Evolutionary conservation across 768 basidiomycete genomes (phyloP).

Genomic region (Amanita rubescens): DNA sequence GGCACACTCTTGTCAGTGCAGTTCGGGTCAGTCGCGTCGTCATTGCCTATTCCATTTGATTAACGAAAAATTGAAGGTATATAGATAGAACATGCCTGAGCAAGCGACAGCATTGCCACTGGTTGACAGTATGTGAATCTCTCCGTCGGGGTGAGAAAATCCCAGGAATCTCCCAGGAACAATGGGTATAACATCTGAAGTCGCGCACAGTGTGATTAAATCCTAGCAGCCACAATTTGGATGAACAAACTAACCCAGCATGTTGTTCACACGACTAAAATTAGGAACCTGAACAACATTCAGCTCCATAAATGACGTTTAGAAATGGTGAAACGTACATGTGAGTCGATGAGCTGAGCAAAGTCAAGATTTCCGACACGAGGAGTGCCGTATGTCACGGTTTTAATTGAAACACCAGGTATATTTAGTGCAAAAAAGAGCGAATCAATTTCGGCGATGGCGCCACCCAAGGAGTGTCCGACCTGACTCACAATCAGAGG

Average conservation of each 20-base stretch:
- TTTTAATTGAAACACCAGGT: constrained; percentile 31
- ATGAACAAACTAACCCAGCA: constrained; percentile 19
- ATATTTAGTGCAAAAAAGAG: constrained; percentile 41
- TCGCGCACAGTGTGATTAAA: background rate
- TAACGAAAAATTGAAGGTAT: background rate
- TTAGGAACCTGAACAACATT: constrained; percentile 22
- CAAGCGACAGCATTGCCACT: constrained; percentile 29
- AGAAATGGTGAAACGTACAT: constrained; percentile 18
- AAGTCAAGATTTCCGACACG: constrained; percentile 45
- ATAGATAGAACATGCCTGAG: constrained; percentile 21
- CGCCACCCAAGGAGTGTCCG: constrained; percentile 47
- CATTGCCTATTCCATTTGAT: constrained; percentile 30
- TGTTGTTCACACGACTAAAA: constrained; percentile 35
- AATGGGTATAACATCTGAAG: constrained; percentile 43
- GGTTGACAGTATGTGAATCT: constrained; percentile 41
- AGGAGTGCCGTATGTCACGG: constrained; percentile 43
- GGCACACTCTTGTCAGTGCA: constrained; percentile 52
- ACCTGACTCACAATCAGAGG: constrained; percentile 21
- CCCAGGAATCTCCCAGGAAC: constrained; percentile 45
- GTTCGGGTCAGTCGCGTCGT: constrained; percentile 44
- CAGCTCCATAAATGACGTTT: background rate
- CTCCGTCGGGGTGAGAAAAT: constrained; percentile 44
- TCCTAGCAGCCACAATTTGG: background rate
- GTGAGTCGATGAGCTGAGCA: constrained; percentile 38
- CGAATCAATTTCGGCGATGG: constrained; percentile 44